Percentiles rank a stretch among this genome's conserved stretches.
Evolutionary conservation across 257 asterid genomes (phyloP).

Genomic region (Rehmannia glutinosa): DNA sequence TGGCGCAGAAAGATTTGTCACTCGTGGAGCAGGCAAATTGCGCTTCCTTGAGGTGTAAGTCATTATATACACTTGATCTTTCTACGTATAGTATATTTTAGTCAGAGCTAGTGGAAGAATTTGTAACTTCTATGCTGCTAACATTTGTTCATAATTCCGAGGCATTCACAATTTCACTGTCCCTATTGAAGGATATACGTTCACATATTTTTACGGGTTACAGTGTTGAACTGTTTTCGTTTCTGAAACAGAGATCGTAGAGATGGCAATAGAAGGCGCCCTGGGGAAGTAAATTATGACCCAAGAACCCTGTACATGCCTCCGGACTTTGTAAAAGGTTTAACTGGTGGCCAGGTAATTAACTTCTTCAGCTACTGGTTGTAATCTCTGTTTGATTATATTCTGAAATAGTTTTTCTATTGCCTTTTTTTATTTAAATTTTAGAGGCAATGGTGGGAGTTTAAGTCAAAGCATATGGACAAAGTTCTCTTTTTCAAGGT

Average conservation of each 20-base stretch:
- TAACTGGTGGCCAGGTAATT: conserved; percentile 91
- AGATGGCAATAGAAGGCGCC: conserved; percentile 75
- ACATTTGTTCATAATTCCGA: not conserved
- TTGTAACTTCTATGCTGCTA: not conserved
- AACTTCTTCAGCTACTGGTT: conserved; percentile 19
- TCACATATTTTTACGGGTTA: not conserved
- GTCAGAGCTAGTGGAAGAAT: conserved; percentile 5
- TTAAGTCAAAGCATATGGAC: conserved; percentile 97
- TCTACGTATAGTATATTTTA: not conserved
- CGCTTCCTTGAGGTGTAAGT: conserved; percentile 76
- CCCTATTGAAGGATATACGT: not conserved
- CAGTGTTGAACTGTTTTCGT: conserved; percentile 4
- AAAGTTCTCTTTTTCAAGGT: conserved; percentile 98
- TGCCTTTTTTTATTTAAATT: conserved; percentile 18
- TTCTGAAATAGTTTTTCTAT: conserved; percentile 17
- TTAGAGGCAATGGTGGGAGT: conserved; percentile 99
- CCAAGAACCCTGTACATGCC: conserved; percentile 85
- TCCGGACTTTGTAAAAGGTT: conserved; percentile 56
- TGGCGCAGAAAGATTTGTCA: conserved; percentile 62
- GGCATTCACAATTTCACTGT: not conserved
- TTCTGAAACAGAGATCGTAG: conserved; percentile 54
- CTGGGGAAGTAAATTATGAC: conserved; percentile 70
- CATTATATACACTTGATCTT: conserved; percentile 1
- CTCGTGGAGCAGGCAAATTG: conserved; percentile 65
- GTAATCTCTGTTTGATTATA: not conserved